phyloP scores from a whole-genome alignment of 2,329 filamentous ascomycete genomes.

The Nemania sp. region DNA sequence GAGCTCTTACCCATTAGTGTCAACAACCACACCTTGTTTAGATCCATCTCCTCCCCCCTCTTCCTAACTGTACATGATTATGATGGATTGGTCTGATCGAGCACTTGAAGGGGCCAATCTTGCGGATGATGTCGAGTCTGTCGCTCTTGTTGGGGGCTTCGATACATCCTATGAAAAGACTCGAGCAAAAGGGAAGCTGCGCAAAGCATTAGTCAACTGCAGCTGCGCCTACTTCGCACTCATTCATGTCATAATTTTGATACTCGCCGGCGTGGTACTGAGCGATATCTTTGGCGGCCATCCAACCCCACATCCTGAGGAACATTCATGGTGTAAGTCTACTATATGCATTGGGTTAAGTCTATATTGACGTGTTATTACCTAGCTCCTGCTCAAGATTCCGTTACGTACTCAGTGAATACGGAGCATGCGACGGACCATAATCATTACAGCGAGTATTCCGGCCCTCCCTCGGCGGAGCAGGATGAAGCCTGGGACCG shows the following conservation, averaged over 20 bases:
- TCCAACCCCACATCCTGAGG: background rate
- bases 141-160: background rate
- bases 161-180: background rate
- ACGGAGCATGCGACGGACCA: conserved; percentile 8
- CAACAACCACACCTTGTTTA: background rate
- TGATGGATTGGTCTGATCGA: background rate
- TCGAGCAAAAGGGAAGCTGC: background rate
- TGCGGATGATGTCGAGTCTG: background rate
- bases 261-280: background rate
- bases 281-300: background rate
- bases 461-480: conserved; percentile 15
- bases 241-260: conserved; percentile 3
- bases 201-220: background rate
- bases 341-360: background rate
- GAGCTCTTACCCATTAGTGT: background rate
- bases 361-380: background rate
- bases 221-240: background rate
- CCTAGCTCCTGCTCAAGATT: conserved; percentile 16
- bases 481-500: conserved; percentile 23
- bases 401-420: conserved; percentile 13
- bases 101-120: background rate
- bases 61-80: background rate
- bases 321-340: conserved; percentile 11
- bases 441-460: conserved; percentile 8
- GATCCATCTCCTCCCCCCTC: background rate